A percentile compares a stretch with the other conserved stretches of the same genome.
These are phyloP conservation scores for Annulohypoxylon maeteangense DNA, from an alignment of 495 filamentous ascomycete genomes.

Conservation along the genomic window DNA sequence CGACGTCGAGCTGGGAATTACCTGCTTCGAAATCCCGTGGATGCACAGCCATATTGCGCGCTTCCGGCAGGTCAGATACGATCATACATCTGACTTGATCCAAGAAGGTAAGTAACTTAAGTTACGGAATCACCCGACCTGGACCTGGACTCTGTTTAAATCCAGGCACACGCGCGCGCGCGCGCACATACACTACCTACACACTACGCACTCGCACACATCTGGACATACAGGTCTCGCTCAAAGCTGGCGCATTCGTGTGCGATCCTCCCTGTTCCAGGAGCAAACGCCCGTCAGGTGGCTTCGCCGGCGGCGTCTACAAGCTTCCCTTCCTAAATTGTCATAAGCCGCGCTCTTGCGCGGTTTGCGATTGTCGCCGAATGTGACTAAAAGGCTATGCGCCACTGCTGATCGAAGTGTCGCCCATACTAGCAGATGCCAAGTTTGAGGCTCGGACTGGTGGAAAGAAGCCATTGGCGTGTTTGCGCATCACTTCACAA, in stretches of 20 bases:
- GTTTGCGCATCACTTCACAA: constrained; percentile 34
- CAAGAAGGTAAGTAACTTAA: constrained; percentile 21
- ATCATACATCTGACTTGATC: constrained; percentile 21
- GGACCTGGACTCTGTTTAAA: constrained; percentile 23
- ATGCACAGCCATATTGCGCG: constrained; percentile 44
- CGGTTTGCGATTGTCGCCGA: constrained; percentile 31
- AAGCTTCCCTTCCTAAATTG: constrained; percentile 21
- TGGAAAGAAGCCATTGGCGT: constrained; percentile 22
- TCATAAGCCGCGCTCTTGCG: constrained; percentile 28
- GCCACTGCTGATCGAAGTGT: constrained; percentile 26
- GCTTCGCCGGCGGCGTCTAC: constrained; percentile 10
- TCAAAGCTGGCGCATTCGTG: constrained; percentile 32
- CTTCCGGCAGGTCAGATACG: constrained; percentile 42
- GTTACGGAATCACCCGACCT: constrained; percentile 46
- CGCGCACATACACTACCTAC: too few relatives aligned
- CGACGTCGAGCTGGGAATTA: constrained; percentile 41
- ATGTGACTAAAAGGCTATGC: constrained; percentile 37
- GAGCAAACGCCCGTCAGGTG: constrained; percentile 22
- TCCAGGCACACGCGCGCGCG: constrained; percentile 27
- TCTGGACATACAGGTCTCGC: constrained; percentile 4
- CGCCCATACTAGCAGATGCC: constrained; percentile 20
- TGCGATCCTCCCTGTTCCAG: constrained; percentile 41
- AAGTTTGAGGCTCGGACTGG: constrained; percentile 34
- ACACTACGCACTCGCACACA: constrained; percentile 10
- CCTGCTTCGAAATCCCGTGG: constrained; percentile 34